These are phyloP conservation scores for Claviceps capensis DNA, from an alignment of 2,329 filamentous ascomycete genomes.

Conservation along the genomic window DNA sequence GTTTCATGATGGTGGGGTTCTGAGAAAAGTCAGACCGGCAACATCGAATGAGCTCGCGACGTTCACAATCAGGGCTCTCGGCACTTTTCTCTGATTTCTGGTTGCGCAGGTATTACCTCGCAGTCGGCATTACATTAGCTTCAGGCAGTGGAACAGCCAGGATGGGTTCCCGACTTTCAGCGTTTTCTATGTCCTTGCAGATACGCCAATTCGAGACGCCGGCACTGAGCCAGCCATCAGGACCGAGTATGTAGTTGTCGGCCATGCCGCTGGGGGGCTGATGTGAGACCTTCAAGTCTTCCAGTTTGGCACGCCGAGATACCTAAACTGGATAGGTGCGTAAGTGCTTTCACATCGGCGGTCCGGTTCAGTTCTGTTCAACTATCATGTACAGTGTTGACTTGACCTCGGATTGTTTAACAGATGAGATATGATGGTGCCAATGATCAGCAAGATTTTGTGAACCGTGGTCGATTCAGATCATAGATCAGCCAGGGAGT, in stretches of 20 bases:
- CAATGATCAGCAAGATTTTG: not conserved
- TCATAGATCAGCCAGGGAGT: not conserved
- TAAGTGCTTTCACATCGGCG: not conserved
- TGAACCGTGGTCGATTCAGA: not conserved
- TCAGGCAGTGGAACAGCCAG: not conserved
- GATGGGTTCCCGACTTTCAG: not conserved
- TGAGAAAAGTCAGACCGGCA: not conserved
- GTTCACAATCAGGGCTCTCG: not conserved
- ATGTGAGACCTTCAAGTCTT: too few species aligned
- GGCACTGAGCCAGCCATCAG: not conserved
- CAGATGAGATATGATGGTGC: not conserved
- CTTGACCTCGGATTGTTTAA: not conserved
- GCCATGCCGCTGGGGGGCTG: not conserved
- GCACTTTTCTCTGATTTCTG: not conserved
- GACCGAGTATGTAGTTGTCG: not conserved
- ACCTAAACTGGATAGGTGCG: not conserved
- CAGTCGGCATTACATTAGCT: not conserved
- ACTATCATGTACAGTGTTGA: not conserved
- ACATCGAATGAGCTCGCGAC: not conserved
- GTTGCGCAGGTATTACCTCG: not conserved
- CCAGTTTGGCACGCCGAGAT: not conserved
- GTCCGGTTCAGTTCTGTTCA: not conserved
- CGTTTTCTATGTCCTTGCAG: not conserved
- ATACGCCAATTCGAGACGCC: not conserved
- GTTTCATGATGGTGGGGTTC: not conserved